Base-by-base conservation (phyloP, 805 yeast species). In the Ogataea sp. region DNA sequence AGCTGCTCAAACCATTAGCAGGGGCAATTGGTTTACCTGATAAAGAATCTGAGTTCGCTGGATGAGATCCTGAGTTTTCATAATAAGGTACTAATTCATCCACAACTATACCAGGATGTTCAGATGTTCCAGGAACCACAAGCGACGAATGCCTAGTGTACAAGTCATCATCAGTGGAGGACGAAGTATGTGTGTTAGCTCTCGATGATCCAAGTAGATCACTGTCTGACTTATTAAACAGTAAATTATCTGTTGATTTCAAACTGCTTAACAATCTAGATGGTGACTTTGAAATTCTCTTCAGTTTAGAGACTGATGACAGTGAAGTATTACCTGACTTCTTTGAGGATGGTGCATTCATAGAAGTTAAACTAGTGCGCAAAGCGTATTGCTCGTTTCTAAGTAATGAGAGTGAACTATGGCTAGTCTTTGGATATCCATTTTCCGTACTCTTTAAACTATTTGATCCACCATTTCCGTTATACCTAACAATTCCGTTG, bases 401-500 rank as follows among this genome's bases (percentile, higher is more conserved):
- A 2, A 36, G 27, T 13, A 36, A 28, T 15, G 39, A 36, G 7
- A 36, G 24, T 8, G 39, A 36, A 21, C 39, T 36, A 13, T 20
- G 26, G 15, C 20, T 36, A 5, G 39, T 18, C 26, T 24, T 36
- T 10, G 39, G 27, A 17, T 30, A 13, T n/a, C 17, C 26, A 29
- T 29, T 36, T 18, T 36, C 39, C 4, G 20, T 13, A 15, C 39
- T 29, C 21, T 31, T 36, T 4, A 35, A 11, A 28, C 38, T 35
- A 20, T 26, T 21, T n/a, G 9, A 11, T n/a, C 32, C 32, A 15
- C 20, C 29, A 26, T 23, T 32, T 25, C 33, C 44, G n/a, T 44
- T 9, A 11, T 23, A 23, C 11, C 11, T 23, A 23, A 23, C 26
- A 23, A 23, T 16, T 4, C 46, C 50, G 0, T 46, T 49, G 3